A percentile compares a stretch with the other conserved stretches of the same genome.
These are phyloP conservation scores for Fusarium sp. DNA, from an alignment of 2,329 filamentous ascomycete species.

Conservation along the genomic window DNA sequence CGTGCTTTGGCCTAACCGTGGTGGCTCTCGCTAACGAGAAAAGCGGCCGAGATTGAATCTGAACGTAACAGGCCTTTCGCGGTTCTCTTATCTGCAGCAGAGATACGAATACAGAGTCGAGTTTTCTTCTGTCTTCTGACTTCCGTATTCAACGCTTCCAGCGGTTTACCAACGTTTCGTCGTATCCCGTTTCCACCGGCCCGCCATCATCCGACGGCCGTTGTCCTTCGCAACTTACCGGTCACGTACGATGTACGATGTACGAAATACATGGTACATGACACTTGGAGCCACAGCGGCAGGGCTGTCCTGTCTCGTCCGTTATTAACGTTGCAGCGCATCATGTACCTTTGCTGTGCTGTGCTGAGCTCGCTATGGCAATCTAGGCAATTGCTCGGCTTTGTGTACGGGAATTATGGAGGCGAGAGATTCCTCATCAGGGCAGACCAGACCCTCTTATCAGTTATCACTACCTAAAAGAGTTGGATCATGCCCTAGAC, in stretches of 20 bases:
- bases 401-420: constrained; percentile 23
- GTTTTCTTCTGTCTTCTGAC: constrained; percentile 6
- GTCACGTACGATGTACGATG: constrained; percentile 41
- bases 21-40: constrained; percentile 27
- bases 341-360: constrained; percentile 19
- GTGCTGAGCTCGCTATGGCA: constrained; percentile 24
- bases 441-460: constrained; percentile 33
- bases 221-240: constrained; percentile 39
- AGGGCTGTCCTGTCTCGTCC: constrained; percentile 22
- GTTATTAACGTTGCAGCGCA: no score
- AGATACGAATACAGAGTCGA: background rate
- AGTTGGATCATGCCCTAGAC: constrained; percentile 33
- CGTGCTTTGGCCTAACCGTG: constrained; percentile 26
- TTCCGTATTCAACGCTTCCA: background rate
- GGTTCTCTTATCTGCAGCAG: constrained; percentile 19
- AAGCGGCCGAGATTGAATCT: constrained; percentile 25
- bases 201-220: constrained; percentile 32
- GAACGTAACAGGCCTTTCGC: constrained; percentile 10
- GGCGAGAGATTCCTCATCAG: constrained; percentile 15
- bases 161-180: constrained; percentile 10
- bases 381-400: constrained; percentile 28
- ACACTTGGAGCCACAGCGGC: constrained; percentile 27
- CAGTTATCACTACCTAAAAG: constrained; percentile 36
- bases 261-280: constrained; percentile 30
- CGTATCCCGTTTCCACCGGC: constrained; percentile 21